Evolutionary conservation across 2,329 filamentous ascomycete genomes (phyloP), one percentile per base, ranked within the genome.

Genomic region (Penicillium palitans): DNA sequence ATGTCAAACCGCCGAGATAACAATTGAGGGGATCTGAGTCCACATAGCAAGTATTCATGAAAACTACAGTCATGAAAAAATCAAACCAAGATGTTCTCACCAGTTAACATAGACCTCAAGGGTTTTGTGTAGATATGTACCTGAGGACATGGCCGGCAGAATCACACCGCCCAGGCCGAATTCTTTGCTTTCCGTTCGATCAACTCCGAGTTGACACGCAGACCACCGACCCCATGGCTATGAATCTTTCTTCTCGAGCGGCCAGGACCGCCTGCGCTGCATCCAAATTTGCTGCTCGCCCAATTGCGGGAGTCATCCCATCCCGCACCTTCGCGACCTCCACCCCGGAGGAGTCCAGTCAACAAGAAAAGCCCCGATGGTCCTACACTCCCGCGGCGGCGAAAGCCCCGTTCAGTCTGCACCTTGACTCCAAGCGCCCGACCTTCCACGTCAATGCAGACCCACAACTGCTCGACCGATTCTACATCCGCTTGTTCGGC

Each of bases 401-500:
- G 81, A 90, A 87, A 76, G 87, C 87, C 4, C 85, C 87, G 0
- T 84, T 90, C 59, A 72, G 75, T 59, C 61, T 77, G 45, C 75
- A 72, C 44, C 62, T 70, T 39, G 65, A 72, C 56, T 72, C 70
- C 41, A 71, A 72, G 51, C 67, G 70, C 52, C 67, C 67, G 21
- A 61, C 69, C 74, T 70, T 93, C 85, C 84, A 72, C 72, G 67
- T 92, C 74, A 98, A 98, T 76, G 82, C 84, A 21, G 86, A 93
- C 70, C 90, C 90, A 10, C 81, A 80, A 64, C 81, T 82, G 70
- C 81, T 99, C 55, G 89, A 98, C 73, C 80, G 84, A 49, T 89
- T 91, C 75, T 96, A 97, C 75, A 82, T 84, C 65, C 81, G 82
- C 53, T 84, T 98, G 66, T 78, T 98, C 55, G 93, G 93, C 6